A percentile compares a stretch with the other conserved stretches of the same genome.
These are phyloP conservation scores for Camellia granthamiana DNA, from an alignment of 148 eudicot genomes.

Conservation along the genomic window DNA sequence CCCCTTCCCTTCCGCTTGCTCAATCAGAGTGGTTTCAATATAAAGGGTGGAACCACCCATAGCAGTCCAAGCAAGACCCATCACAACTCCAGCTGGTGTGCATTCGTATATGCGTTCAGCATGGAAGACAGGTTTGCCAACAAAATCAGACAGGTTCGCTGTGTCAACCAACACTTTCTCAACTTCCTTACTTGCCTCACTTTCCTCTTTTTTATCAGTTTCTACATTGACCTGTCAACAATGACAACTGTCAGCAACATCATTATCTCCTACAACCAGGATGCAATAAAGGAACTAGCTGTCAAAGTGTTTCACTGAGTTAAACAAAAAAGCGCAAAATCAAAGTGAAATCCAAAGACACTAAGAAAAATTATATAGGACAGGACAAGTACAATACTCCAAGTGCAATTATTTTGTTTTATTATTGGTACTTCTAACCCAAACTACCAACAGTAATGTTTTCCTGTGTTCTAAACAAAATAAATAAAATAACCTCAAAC, in stretches of 20 bases:
- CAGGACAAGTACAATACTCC: not conserved
- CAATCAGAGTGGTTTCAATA: constrained; percentile 74
- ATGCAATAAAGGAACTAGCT: not conserved
- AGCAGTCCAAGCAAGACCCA: constrained; percentile 99
- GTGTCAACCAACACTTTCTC: constrained; percentile 69
- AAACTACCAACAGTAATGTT: not conserved
- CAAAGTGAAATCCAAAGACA: not conserved
- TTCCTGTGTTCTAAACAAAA: not conserved
- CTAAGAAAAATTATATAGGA: not conserved
- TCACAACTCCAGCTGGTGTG: constrained; percentile 90
- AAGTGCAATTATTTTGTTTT: not conserved
- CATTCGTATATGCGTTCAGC: constrained; percentile 92
- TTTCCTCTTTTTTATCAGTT: constrained; percentile 32
- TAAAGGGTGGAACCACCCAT: constrained; percentile 99
- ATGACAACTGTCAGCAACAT: not conserved
- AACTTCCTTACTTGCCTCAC: constrained; percentile 31
- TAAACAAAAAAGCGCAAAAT: not conserved
- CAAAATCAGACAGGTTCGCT: constrained; percentile 74
- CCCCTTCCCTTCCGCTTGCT: constrained; percentile 91
- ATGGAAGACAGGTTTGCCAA: constrained; percentile 97
- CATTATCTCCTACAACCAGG: not conserved
- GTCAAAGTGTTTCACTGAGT: not conserved
- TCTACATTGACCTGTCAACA: constrained; percentile 42
- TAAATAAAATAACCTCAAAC: not conserved
- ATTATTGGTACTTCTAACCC: not conserved